Percentiles rank a stretch among this genome's conserved stretches.
Conservation (phyloP, 2,329 filamentous ascomycete species). For the Cordyceps sp. region DNA sequence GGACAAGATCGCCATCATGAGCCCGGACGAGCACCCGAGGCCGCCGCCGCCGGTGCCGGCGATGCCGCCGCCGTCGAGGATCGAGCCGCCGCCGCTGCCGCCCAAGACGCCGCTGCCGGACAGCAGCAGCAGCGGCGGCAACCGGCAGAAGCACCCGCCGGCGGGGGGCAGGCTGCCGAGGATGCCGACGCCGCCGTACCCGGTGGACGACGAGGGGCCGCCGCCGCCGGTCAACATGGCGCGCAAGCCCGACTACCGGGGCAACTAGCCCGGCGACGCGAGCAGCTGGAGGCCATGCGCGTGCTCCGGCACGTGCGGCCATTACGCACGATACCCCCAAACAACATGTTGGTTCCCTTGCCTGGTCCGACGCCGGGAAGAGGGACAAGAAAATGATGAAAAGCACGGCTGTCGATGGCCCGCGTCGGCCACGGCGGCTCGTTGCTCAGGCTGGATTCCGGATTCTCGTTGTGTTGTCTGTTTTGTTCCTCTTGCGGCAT, state of each 20-base stretch:
- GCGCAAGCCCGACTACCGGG: constrained; percentile 57
- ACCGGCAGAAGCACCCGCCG: constrained; percentile 13
- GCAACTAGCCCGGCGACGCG: background rate
- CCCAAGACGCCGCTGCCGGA: constrained; percentile 61
- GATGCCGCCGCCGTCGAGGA: constrained; percentile 16
- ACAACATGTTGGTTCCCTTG: too few species aligned
- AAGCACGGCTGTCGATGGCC: too few species aligned
- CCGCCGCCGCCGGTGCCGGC: constrained; percentile 16
- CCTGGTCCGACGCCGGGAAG: too few species aligned
- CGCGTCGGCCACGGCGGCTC: too few species aligned
- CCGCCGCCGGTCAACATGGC: constrained; percentile 76
- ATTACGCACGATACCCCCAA: too few species aligned
- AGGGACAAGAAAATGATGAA: too few species aligned
- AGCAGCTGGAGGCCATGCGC: too few species aligned
- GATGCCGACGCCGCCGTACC: constrained; percentile 50
- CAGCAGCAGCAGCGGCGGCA: constrained; percentile 6
- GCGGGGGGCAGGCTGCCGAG: constrained; percentile 15
- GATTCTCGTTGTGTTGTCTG: too few species aligned
- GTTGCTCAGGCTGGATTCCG: too few species aligned
- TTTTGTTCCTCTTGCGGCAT: too few species aligned
- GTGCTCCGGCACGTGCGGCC: too few species aligned
- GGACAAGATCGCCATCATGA: constrained; percentile 52
- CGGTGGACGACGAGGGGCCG: constrained; percentile 58
- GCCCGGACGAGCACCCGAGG: constrained; percentile 39
- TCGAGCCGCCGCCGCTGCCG: constrained; percentile 54